A percentile compares a stretch with the other conserved stretches of the same genome.
Conservation (phyloP, 2,329 filamentous ascomycete genomes). For the Diatrype stigma region DNA sequence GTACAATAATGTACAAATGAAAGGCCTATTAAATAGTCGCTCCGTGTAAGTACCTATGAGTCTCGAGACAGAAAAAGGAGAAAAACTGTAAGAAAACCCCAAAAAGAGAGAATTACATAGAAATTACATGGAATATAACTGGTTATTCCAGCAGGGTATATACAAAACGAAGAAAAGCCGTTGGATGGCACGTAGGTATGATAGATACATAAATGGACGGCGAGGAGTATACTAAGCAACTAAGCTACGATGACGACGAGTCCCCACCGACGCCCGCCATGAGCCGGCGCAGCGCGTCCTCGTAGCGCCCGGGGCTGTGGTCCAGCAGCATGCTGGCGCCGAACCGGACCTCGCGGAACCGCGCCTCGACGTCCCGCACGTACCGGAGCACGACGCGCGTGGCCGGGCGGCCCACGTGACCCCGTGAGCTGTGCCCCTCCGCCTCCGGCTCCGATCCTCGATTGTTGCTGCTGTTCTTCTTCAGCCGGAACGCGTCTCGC, state of each 20-base stretch:
- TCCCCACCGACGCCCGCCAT: constrained; percentile 36
- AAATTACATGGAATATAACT: too few relatives aligned
- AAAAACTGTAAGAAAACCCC: too few relatives aligned
- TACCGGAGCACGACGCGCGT: constrained; percentile 67
- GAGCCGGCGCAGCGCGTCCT: constrained; percentile 62
- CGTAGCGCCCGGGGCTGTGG: constrained; percentile 71
- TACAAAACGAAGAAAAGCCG: too few relatives aligned
- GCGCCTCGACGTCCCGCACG: constrained; percentile 64
- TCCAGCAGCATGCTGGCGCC: constrained; percentile 71
- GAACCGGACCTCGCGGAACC: constrained; percentile 68
- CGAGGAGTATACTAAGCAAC: too few relatives aligned
- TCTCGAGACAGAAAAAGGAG: too few relatives aligned
- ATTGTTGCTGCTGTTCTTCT: constrained; percentile 24
- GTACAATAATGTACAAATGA: too few relatives aligned
- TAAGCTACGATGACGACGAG: neutral
- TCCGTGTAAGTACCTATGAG: too few relatives aligned
- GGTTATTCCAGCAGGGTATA: too few relatives aligned
- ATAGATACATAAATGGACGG: too few relatives aligned
- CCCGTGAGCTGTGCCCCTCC: constrained; percentile 22
- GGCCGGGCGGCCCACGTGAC: constrained; percentile 58
- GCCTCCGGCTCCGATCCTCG: neutral
- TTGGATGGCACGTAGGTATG: too few relatives aligned
- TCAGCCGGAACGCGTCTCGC: constrained; percentile 53
- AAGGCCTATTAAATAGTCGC: too few relatives aligned
- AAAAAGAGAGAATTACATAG: too few relatives aligned